Percentiles rank a stretch among this genome's conserved stretches.
These are phyloP conservation scores for Moricandia moricandioides DNA, from an alignment of 345 rosid genomes.

Conservation along the genomic window DNA sequence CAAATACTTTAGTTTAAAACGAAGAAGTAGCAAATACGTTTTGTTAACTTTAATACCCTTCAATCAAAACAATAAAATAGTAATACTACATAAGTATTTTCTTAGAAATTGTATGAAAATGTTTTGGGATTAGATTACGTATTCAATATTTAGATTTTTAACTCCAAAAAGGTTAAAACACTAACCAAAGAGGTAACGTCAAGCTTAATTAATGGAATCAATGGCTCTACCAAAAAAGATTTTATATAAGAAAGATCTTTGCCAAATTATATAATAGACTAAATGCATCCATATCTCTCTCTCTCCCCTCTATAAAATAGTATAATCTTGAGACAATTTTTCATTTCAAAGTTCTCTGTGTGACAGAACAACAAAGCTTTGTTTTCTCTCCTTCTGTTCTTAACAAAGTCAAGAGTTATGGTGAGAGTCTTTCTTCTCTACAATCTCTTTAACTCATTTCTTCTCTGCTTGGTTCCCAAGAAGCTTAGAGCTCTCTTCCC, in stretches of 20 bases:
- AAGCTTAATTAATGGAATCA: conserved; percentile 1
- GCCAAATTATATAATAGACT: not conserved
- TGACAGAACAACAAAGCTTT: not conserved
- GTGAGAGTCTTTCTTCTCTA: conserved; percentile 50
- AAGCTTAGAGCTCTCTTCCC: conserved; percentile 50
- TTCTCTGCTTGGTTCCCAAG: conserved; percentile 52
- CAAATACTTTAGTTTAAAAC: not conserved
- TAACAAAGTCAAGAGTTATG: conserved; percentile 21
- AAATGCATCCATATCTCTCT: not conserved
- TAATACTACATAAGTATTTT: not conserved
- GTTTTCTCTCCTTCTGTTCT: not conserved
- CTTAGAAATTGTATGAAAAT: not conserved
- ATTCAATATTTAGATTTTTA: not conserved
- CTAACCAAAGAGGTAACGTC: not conserved
- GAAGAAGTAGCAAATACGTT: not conserved
- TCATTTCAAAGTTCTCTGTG: conserved; percentile 21
- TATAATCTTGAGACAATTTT: not conserved
- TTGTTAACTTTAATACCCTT: not conserved
- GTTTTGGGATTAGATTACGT: not conserved
- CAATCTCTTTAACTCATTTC: conserved; percentile 43
- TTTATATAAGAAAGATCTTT: not conserved
- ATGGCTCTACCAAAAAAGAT: not conserved
- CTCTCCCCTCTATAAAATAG: conserved; percentile 1
- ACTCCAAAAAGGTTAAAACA: not conserved
- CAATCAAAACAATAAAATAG: not conserved